A percentile compares a stretch with the other conserved stretches of the same genome.
These are phyloP conservation scores for Calonectria honghensis DNA, from an alignment of 2,329 filamentous ascomycete genomes.

Conservation along the genomic window DNA sequence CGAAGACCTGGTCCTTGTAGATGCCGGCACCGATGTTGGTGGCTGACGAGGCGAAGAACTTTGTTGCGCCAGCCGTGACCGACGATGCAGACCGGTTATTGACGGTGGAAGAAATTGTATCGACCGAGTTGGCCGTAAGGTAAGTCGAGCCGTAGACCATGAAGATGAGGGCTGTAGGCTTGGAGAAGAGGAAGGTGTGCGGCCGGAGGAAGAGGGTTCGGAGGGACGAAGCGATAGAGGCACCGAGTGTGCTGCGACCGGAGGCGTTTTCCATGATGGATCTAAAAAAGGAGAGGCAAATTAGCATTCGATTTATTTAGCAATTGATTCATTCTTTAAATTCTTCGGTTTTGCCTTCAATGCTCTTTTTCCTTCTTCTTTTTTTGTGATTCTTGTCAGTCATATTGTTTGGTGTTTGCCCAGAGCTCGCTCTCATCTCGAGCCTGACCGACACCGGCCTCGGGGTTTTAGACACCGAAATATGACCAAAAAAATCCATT, in stretches of 20 bases:
- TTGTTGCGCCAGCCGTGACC: conserved; percentile 84
- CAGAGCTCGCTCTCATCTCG: background rate
- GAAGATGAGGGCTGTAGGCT: conserved; percentile 81
- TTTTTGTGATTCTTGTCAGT: background rate
- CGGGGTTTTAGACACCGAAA: conserved; percentile 29
- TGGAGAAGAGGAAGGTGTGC: conserved; percentile 76
- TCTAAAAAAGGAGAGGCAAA: conserved; percentile 62
- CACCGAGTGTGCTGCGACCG: conserved; percentile 75
- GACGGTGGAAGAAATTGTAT: conserved; percentile 83
- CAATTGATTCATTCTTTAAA: background rate
- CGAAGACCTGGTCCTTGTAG: conserved; percentile 92
- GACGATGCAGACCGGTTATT: conserved; percentile 72
- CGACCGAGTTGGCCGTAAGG: conserved; percentile 89
- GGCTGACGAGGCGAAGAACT: conserved; percentile 87
- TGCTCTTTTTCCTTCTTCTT: background rate
- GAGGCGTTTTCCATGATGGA: conserved; percentile 90
- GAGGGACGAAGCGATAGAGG: conserved; percentile 77
- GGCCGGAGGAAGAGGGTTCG: conserved; percentile 75
- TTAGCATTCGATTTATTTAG: conserved; percentile 21
- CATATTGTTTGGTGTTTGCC: background rate
- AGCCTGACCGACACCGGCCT: conserved; percentile 26
- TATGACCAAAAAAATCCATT: background rate
- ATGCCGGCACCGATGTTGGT: conserved; percentile 91
- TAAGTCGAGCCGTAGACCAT: conserved; percentile 92
- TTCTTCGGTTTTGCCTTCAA: background rate